Percentiles rank a stretch among this genome's conserved stretches.
phyloP scores from a whole-genome alignment of 495 filamentous ascomycete species.

The Talaromyces borbonicus region DNA sequence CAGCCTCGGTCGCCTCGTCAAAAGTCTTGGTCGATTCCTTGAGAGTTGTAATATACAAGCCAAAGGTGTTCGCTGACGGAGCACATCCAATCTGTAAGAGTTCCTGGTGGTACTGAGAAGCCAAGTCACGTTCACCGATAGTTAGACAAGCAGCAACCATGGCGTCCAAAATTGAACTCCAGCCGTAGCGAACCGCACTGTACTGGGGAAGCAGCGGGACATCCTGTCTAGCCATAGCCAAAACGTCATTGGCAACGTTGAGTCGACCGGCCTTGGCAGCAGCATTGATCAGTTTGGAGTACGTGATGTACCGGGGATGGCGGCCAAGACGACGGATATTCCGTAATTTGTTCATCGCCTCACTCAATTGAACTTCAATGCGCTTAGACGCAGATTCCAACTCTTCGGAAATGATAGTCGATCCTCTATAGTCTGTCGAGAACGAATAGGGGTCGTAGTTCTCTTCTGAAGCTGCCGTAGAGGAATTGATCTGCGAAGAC shows the following conservation, averaged over 20 bases:
- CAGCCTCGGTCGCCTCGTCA: constrained; percentile 90
- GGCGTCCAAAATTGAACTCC: constrained; percentile 87
- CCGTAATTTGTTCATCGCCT: constrained; percentile 70
- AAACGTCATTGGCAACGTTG: constrained; percentile 74
- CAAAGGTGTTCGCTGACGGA: constrained; percentile 94
- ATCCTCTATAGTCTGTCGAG: constrained; percentile 85
- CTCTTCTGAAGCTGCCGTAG: constrained; percentile 51
- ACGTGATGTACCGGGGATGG: constrained; percentile 90
- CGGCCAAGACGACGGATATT: constrained; percentile 89
- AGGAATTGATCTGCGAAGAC: constrained; percentile 24
- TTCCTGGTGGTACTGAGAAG: constrained; percentile 81
- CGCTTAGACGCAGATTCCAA: constrained; percentile 64
- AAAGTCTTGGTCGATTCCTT: constrained; percentile 96
- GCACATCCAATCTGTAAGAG: constrained; percentile 77
- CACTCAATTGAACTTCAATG: constrained; percentile 61
- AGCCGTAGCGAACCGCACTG: constrained; percentile 80
- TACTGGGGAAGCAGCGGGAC: constrained; percentile 75
- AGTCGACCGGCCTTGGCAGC: constrained; percentile 73
- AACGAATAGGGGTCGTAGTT: constrained; percentile 82
- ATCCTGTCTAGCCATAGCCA: constrained; percentile 77
- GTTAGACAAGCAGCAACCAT: constrained; percentile 92
- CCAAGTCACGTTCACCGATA: constrained; percentile 65
- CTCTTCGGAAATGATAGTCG: constrained; percentile 76
- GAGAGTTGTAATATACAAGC: constrained; percentile 94
- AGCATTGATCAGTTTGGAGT: constrained; percentile 86